A percentile compares a stretch with the other conserved stretches of the same genome.
phyloP scores from a whole-genome alignment of 2,329 filamentous ascomycete genomes.

The Fusarium sp. region DNA sequence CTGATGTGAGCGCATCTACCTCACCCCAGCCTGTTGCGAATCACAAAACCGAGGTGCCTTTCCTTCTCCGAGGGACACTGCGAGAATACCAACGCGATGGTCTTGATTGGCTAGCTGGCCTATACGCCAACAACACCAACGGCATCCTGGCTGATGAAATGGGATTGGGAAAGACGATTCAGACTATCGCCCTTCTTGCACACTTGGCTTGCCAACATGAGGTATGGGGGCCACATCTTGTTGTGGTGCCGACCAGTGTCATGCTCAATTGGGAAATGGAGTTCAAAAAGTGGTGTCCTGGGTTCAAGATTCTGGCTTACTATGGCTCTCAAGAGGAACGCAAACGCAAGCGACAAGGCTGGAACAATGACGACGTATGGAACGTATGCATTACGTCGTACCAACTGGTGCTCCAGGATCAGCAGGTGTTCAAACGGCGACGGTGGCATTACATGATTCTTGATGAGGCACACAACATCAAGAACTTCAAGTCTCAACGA shows the following conservation, averaged over 20 bases:
- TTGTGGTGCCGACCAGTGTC: slow-evolving; percentile 96
- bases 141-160: slow-evolving; percentile 98
- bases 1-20: slow-evolving; percentile 45
- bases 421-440: slow-evolving; percentile 90
- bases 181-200: slow-evolving; percentile 93
- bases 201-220: slow-evolving; percentile 91
- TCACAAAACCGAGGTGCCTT: slow-evolving; percentile 79
- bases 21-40: slow-evolving; percentile 46
- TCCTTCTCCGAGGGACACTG: slow-evolving; percentile 85
- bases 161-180: slow-evolving; percentile 98
- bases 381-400: slow-evolving; percentile 99
- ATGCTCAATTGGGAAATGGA: slow-evolving; percentile 99
- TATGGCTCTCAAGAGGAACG: slow-evolving; percentile 95
- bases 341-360: slow-evolving; percentile 88
- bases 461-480: slow-evolving; percentile 99
- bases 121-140: slow-evolving; percentile 93
- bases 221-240: slow-evolving; percentile 95
- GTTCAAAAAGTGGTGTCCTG: slow-evolving; percentile 98
- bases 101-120: slow-evolving; percentile 94
- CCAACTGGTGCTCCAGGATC: slow-evolving; percentile 93
- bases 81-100: slow-evolving; percentile 97
- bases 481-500: slow-evolving; percentile 97
- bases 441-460: slow-evolving; percentile 98
- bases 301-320: slow-evolving; percentile 97
- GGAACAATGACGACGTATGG: slow-evolving; percentile 93